phyloP scores from a whole-genome alignment of 352 stramenopile genomes.

The Globisporangium barbulae region DNA sequence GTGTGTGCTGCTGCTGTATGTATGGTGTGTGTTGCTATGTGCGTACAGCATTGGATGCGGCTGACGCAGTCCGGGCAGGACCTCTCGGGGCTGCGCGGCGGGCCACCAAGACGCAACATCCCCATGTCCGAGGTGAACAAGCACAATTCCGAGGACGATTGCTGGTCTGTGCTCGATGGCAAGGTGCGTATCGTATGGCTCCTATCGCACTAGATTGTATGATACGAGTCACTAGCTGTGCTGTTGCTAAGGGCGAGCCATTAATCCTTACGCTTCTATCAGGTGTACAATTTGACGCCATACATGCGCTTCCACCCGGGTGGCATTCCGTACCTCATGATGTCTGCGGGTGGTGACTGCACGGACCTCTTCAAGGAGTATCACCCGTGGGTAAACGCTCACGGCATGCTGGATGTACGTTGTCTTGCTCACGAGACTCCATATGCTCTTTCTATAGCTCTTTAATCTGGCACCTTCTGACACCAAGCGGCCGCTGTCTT shows the following conservation, averaged over 20 bases:
- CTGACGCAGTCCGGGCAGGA: conserved; percentile 83
- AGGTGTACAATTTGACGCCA: conserved; percentile 94
- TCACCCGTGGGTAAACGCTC: conserved; percentile 94
- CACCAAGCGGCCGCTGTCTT: too few species aligned
- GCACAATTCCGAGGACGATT: conserved; percentile 90
- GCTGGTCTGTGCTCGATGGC: conserved; percentile 91
- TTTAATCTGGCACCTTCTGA: too few species aligned
- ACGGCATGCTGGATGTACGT: conserved; percentile 80
- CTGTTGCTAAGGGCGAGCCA: background rate
- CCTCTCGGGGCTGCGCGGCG: conserved; percentile 73
- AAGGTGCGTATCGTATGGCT: conserved; percentile 72
- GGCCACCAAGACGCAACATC: conserved; percentile 53
- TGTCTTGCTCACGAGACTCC: background rate
- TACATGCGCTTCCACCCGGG: conserved; percentile 98
- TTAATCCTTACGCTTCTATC: background rate
- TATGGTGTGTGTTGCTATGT: conserved; percentile 5
- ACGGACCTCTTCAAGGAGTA: conserved; percentile 97
- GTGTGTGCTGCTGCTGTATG: background rate
- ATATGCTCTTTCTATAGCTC: background rate
- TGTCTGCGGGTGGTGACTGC: conserved; percentile 90
- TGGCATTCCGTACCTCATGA: conserved; percentile 91
- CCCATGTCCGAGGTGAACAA: conserved; percentile 80
- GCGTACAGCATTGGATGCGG: conserved; percentile 88
- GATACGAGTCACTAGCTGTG: background rate
- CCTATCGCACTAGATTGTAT: background rate